Base-by-base conservation (phyloP, 1,284 basidiomycete species). In the Puccinia coronata region DNA sequence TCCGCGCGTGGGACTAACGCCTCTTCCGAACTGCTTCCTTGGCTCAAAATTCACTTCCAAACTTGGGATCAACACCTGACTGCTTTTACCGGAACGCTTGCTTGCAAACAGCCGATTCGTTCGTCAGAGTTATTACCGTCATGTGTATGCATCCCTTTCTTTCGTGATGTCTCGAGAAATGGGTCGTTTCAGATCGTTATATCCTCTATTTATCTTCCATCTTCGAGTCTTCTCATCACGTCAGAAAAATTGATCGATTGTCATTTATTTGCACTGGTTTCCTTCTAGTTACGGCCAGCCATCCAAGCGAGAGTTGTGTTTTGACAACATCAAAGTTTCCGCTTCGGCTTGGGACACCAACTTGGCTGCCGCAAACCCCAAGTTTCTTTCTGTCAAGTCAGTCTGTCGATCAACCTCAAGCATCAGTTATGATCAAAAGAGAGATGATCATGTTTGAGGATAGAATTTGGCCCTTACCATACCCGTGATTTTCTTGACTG, bases 261-360 rank as follows among this genome's bases (percentile, higher is more conserved):
- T 39, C 51, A 31, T 20, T 4, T 51, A 11, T n/a, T 41, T 23
- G 11, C 23, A 16, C 3, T 25, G 34, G 5, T 16, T 31, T 61
- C n/a, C 9, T 20, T 41, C 12, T 77, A 63, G 55, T 12, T 43
- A 57, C 51, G 57, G 49, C 23, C 61, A 61, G 25, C 61, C 57
- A 61, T 67, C 61, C 16, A 78, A 51, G 57, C 78, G 59, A 34
- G 71, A 65, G n/a, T 55, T 67, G 55, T 59, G 31, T n/a, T 67
- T 61, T 70, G 34, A 67, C 70, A 70, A 89, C 93, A 49, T 92
- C 92, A 73, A 92, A 90, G 51, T 51, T 55, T 31, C 43, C 31
- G 83, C 83, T 85, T 93, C 90, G 83, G 95, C 96, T 23, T 98
- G 95, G 95, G 96, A 99, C 87, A 98, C 96, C 67, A 97, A 98